Conservation (phyloP, 495 filamentous ascomycete genomes). For the Penicillium cosmopolitanum region DNA sequence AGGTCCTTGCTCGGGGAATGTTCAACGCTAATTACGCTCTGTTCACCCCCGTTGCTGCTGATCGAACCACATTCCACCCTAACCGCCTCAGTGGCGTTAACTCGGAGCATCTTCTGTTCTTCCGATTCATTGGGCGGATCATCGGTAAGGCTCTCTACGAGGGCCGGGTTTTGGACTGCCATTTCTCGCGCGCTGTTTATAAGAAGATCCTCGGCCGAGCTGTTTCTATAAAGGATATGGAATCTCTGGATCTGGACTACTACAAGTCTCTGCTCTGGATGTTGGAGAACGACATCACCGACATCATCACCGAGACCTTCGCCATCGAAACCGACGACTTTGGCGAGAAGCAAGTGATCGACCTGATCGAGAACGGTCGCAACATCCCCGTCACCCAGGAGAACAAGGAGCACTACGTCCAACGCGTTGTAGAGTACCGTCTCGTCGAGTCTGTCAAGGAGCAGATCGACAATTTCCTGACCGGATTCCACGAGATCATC, state of each 20-base stretch:
- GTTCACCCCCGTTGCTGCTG: conserved; percentile 95
- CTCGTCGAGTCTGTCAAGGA: conserved; percentile 88
- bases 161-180: conserved; percentile 92
- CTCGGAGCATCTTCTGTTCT: conserved; percentile 94
- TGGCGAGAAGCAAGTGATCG: conserved; percentile 82
- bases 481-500: conserved; percentile 98
- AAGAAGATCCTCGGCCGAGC: conserved; percentile 93
- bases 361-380: conserved; percentile 82
- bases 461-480: conserved; percentile 94
- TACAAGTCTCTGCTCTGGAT: conserved; percentile 99
- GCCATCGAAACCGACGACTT: conserved; percentile 92
- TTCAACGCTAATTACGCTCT: conserved; percentile 98
- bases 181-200: conserved; percentile 98
- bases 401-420: conserved; percentile 98
- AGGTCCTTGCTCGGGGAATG: conserved; percentile 96
- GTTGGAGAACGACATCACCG: conserved; percentile 98
- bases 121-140: conserved; percentile 98
- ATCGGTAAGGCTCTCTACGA: conserved; percentile 99
- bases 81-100: conserved; percentile 93
- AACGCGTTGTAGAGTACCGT: conserved; percentile 90
- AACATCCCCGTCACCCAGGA: conserved; percentile 95
- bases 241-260: conserved; percentile 96
- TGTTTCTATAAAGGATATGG: conserved; percentile 99
- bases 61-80: conserved; percentile 98
- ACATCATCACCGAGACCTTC: conserved; percentile 97